phyloP scores from a whole-genome alignment of 495 filamentous ascomycete genomes.

The Neurospora sp. region DNA sequence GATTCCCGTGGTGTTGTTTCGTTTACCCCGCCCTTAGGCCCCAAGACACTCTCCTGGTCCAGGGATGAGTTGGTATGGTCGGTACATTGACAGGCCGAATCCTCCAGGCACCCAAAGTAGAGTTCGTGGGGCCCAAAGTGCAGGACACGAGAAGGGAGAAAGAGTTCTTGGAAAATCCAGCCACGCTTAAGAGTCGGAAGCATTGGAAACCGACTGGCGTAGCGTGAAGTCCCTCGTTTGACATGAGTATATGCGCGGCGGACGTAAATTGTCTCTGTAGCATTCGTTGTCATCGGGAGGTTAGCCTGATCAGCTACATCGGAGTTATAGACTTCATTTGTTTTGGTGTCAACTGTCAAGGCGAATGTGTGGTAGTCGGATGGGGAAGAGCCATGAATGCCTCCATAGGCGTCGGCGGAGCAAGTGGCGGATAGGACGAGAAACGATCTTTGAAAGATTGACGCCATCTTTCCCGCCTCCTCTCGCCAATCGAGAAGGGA shows the following conservation, averaged over 20 bases:
- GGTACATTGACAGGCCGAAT: slow-evolving; percentile 10
- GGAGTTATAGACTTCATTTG: background rate
- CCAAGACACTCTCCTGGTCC: too few species aligned
- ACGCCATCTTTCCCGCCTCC: slow-evolving; percentile 7
- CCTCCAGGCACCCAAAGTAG: slow-evolving; percentile 5
- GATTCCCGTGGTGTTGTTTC: too few species aligned
- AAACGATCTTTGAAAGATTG: slow-evolving; percentile 1
- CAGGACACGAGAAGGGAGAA: slow-evolving; percentile 9
- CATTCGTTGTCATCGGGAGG: background rate
- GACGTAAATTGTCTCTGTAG: background rate
- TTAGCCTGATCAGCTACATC: background rate
- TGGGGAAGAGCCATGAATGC: background rate
- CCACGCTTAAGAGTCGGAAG: slow-evolving; percentile 10
- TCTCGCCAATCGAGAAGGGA: slow-evolving; percentile 3
- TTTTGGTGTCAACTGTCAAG: background rate
- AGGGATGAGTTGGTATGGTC: background rate
- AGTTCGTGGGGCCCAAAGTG: slow-evolving; percentile 14
- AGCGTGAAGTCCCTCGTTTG: background rate
- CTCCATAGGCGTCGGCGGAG: background rate
- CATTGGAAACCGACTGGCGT: background rate
- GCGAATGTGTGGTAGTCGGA: background rate
- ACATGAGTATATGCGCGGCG: slow-evolving; percentile 1
- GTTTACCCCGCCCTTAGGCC: too few species aligned
- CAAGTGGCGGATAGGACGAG: slow-evolving; percentile 11
- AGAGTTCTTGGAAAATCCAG: slow-evolving; percentile 15